Percentiles rank a stretch among this genome's conserved stretches.
Evolutionary conservation across 148 eudicot species (phyloP).

Genomic region (Chenopodium berlandieri): DNA sequence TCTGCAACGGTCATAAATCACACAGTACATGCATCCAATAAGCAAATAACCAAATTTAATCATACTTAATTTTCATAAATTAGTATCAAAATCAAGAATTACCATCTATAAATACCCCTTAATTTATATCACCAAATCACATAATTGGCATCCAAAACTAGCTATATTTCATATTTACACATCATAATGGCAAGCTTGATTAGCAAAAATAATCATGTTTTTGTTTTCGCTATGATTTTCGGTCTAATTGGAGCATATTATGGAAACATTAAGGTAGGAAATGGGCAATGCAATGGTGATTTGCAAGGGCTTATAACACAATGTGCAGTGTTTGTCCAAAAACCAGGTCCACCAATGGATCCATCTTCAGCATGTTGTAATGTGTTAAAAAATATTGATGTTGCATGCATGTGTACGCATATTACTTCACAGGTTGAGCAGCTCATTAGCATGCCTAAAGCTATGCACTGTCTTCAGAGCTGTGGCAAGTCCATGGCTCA

Average conservation of each 20-base stretch:
- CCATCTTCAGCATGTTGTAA: conserved; percentile 47
- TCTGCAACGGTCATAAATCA: background rate
- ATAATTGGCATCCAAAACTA: background rate
- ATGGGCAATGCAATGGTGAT: conserved; percentile 51
- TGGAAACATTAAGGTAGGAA: conserved; percentile 24
- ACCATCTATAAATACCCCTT: conserved; percentile 4
- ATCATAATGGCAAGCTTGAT: conserved; percentile 17
- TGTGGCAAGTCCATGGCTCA: conserved; percentile 48
- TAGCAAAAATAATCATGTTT: background rate
- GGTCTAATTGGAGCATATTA: conserved; percentile 15
- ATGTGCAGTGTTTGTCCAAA: conserved; percentile 42
- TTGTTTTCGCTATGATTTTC: background rate
- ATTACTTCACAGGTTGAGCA: conserved; percentile 40
- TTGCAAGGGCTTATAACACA: conserved; percentile 40
- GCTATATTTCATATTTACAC: background rate
- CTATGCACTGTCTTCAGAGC: conserved; percentile 32
- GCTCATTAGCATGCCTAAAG: conserved; percentile 55
- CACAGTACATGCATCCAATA: conserved; percentile 9
- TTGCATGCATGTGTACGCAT: conserved; percentile 45
- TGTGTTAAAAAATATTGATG: conserved; percentile 39
- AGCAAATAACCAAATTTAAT: background rate
- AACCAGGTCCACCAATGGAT: conserved; percentile 31
- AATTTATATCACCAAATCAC: background rate
- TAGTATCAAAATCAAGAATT: background rate
- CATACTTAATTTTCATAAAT: background rate